Conservation (phyloP, 441 rosid species). For the Pelargonium australe region DNA sequence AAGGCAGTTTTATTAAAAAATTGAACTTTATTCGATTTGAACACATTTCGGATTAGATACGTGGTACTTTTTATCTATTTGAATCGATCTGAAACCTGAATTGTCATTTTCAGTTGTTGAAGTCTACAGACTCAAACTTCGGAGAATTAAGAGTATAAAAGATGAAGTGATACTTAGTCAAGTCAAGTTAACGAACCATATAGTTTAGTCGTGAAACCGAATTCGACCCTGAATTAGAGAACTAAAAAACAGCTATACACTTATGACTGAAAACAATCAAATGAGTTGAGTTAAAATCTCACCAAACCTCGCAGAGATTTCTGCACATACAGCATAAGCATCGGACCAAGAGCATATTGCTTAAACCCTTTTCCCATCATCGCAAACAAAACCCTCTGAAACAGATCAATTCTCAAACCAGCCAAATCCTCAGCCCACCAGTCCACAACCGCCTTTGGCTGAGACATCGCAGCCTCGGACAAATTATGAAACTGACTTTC, state of each 20-base stretch:
- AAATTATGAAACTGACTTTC: constrained; percentile 48
- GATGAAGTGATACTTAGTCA: too few species aligned
- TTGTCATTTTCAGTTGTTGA: too few species aligned
- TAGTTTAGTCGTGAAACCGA: too few species aligned
- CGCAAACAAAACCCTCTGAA: constrained; percentile 52
- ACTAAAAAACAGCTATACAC: constrained; percentile 7
- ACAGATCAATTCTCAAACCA: constrained; percentile 46
- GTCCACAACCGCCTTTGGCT: constrained; percentile 39
- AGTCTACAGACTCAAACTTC: too few species aligned
- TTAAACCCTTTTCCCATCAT: constrained; percentile 63
- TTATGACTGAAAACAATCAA: not conserved
- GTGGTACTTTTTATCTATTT: too few species aligned
- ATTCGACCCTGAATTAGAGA: not conserved
- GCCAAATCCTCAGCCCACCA: constrained; percentile 79
- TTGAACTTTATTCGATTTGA: too few species aligned
- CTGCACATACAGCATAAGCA: constrained; percentile 86
- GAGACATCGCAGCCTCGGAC: constrained; percentile 28
- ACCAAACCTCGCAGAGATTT: constrained; percentile 96
- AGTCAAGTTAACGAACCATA: too few species aligned
- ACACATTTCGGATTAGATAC: too few species aligned
- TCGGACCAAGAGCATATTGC: constrained; percentile 56
- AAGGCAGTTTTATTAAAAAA: constrained; percentile 1
- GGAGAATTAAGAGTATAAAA: too few species aligned
- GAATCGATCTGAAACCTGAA: too few species aligned
- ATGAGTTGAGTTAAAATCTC: constrained; percentile 34